These are phyloP conservation scores for Dalechampia spathulata DNA, from an alignment of 441 rosid genomes.

Conservation along the genomic window DNA sequence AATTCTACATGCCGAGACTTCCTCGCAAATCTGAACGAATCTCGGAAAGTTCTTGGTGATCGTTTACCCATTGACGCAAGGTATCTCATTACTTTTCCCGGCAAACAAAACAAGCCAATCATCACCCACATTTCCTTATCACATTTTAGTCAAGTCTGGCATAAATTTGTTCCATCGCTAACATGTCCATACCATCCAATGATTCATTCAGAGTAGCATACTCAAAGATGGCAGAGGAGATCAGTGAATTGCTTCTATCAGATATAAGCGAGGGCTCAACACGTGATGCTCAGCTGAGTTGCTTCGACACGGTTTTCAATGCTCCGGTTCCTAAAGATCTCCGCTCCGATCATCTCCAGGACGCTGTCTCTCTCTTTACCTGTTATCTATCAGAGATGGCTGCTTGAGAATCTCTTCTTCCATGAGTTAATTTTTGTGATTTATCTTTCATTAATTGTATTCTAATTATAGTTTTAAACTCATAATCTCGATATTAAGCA, in stretches of 20 bases:
- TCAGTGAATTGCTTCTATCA: conserved; percentile 49
- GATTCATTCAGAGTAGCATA: conserved; percentile 61
- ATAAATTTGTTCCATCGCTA: no score
- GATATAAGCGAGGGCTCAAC: conserved; percentile 34
- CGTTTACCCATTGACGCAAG: conserved; percentile 65
- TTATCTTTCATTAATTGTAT: no score
- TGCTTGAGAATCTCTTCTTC: conserved; percentile 13
- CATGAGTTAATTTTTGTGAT: no score
- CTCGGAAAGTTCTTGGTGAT: conserved; percentile 60
- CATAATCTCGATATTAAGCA: no score
- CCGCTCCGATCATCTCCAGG: conserved; percentile 73
- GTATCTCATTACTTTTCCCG: conserved; percentile 22
- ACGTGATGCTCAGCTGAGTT: conserved; percentile 60
- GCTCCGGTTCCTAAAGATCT: conserved; percentile 73
- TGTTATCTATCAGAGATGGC: conserved; percentile 58
- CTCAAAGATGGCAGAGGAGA: conserved; percentile 88
- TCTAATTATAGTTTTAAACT: no score
- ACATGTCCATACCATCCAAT: not conserved
- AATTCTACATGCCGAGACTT: conserved; percentile 57
- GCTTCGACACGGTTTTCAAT: conserved; percentile 54
- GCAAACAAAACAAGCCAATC: not conserved
- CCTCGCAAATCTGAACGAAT: conserved; percentile 52
- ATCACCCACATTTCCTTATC: not conserved
- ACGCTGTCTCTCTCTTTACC: conserved; percentile 75
- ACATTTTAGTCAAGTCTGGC: no score